Percentiles rank a stretch among this genome's conserved stretches.
Conservation (phyloP, 768 basidiomycete species). For the Leccinum imitatum region DNA sequence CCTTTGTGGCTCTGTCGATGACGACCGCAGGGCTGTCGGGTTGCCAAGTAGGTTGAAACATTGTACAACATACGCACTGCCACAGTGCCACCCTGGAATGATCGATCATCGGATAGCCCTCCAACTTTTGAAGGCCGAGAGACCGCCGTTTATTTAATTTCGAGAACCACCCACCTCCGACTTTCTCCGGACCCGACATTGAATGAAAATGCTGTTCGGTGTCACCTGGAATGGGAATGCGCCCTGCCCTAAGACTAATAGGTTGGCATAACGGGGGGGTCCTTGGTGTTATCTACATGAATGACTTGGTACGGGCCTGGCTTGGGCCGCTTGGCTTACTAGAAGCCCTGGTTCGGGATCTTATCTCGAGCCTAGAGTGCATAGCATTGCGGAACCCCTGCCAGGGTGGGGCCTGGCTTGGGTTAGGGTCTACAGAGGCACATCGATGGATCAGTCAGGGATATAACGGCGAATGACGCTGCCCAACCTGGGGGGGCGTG, state of each 20-base stretch:
- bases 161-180: not conserved
- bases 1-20: not conserved
- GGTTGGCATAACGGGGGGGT: not conserved
- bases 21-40: not conserved
- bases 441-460: not conserved
- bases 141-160: not conserved
- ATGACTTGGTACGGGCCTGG: not conserved
- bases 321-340: not conserved
- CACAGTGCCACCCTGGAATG: not conserved
- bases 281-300: not conserved
- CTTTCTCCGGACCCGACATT: too few relatives aligned
- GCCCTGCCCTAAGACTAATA: too few relatives aligned
- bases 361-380: not conserved
- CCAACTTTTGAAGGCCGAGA: not conserved
- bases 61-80: not conserved
- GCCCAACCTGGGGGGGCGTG: not conserved
- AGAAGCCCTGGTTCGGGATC: too few relatives aligned
- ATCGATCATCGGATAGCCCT: too few relatives aligned
- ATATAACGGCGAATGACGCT: not conserved
- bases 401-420: not conserved
- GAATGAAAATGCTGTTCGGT: too few relatives aligned
- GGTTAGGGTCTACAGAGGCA: not conserved
- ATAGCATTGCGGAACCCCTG: not conserved
- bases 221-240: too few relatives aligned
- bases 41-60: not conserved